Percentiles rank a stretch among this genome's conserved stretches.
phyloP scores from a whole-genome alignment of 768 basidiomycete species.

The Austroboletus eburneus region DNA sequence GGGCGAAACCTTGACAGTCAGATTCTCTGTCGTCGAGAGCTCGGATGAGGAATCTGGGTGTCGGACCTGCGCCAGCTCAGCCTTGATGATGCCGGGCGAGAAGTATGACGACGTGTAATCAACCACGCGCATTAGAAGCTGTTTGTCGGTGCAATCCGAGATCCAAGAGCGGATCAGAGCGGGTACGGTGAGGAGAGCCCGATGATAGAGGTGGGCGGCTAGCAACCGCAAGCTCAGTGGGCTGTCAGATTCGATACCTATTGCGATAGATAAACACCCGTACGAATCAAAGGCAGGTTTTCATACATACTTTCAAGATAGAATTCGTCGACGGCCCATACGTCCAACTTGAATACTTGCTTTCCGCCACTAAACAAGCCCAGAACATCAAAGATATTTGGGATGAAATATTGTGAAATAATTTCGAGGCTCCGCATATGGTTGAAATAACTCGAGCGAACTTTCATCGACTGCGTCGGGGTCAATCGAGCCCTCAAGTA shows the following conservation, averaged over 20 bases:
- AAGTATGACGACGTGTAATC: conserved; percentile 80
- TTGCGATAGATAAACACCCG: background rate
- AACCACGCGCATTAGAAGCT: conserved; percentile 71
- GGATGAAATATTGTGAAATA: conserved; percentile 63
- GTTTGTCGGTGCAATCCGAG: conserved; percentile 82
- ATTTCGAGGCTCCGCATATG: conserved; percentile 72
- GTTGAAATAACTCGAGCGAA: conserved; percentile 80
- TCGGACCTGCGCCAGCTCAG: conserved; percentile 76
- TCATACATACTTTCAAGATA: conserved; percentile 69
- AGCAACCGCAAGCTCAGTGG: conserved; percentile 57
- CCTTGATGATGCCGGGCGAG: conserved; percentile 81
- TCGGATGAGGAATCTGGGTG: conserved; percentile 49
- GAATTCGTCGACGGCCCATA: conserved; percentile 84
- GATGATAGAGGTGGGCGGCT: conserved; percentile 86
- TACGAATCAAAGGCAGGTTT: background rate
- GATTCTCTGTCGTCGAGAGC: conserved; percentile 62
- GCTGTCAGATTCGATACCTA: conserved; percentile 57
- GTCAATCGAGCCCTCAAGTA: background rate
- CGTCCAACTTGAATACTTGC: conserved; percentile 74
- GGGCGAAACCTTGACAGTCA: conserved; percentile 72
- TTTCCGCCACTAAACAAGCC: conserved; percentile 59
- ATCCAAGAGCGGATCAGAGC: conserved; percentile 86
- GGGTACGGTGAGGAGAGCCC: conserved; percentile 77
- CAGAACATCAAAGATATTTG: conserved; percentile 63
- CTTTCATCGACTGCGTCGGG: conserved; percentile 69